Base-by-base conservation (phyloP, 306 rosid genomes). In the Inga leiocalycina region DNA sequence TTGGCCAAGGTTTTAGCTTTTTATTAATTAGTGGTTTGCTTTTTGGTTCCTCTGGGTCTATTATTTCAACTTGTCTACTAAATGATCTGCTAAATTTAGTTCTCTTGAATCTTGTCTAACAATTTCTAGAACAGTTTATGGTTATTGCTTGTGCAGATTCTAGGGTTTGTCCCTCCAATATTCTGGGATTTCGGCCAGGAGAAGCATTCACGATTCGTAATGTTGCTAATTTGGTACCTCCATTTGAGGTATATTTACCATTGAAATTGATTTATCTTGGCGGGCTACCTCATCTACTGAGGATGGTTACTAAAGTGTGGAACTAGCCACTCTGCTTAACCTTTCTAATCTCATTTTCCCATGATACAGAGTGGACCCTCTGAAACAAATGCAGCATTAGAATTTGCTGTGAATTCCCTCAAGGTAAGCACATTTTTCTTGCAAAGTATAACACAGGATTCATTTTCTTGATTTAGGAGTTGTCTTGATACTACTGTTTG, bases 111-210 rank as follows among this genome's bases (percentile, higher is more conserved):
- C 62, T 87, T 66, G 74, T 85, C 93, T 91, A 83, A 94, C 90
- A 24, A 66, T 80, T 89, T 77, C 80, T 17, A 52, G 93, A 82
- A 92, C 95, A 96, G 99, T 94, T 94, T 85, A 88, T 96, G 97
- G 94, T 96, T 85, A 91, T 96, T 86, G 91, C 98, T 57, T 96
- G 99, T 96, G 99, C 95, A 86, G 99, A 96, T 86, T 96, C 99
- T 32, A 90, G 98, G 86, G 99, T 96, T 64, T 96, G 99, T 76
- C 99, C 99, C 68, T 91, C 98, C 4, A 87, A 77, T 77, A 86
- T 96, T 81, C 74, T 96, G 86, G 99, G 98, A 81, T 92, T 96
- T 86, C 97, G 89, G 81, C 99, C 99, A 0, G 99, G 99, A 74
- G 99, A 96, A 85, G 93, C 99, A 64, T 96, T 94, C 86, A 82